phyloP scores from a whole-genome alignment of 139 green algal species.

The Choricystis sp. region DNA sequence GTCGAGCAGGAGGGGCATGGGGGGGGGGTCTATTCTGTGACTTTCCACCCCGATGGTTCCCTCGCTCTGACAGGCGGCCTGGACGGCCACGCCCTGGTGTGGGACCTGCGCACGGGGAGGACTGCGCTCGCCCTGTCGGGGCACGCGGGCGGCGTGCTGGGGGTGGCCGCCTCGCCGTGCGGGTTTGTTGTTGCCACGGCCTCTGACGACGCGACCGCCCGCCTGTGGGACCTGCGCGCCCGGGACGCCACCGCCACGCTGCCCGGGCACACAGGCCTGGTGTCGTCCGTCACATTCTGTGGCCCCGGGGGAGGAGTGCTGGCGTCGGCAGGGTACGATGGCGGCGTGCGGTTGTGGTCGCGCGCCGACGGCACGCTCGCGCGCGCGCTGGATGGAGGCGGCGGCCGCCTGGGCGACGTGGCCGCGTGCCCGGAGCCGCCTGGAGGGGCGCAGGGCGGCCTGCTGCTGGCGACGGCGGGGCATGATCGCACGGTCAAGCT shows the following conservation, averaged over 20 bases:
- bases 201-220: conserved; percentile 61
- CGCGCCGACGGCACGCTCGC: conserved; percentile 35
- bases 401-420: conserved; percentile 79
- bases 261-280: conserved; percentile 53
- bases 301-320: conserved; percentile 48
- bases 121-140: conserved; percentile 67
- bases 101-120: conserved; percentile 77
- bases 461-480: conserved; percentile 39
- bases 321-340: conserved; percentile 62
- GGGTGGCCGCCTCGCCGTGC: conserved; percentile 71
- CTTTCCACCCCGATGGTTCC: conserved; percentile 77
- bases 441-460: conserved; percentile 6
- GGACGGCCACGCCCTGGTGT: conserved; percentile 66
- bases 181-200: conserved; percentile 64
- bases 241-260: conserved; percentile 55
- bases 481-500: conserved; percentile 81
- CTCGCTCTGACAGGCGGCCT: conserved; percentile 57
- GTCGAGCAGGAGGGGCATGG: conserved; percentile 95
- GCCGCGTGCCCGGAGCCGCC: conserved; percentile 35
- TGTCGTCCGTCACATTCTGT: conserved; percentile 59
- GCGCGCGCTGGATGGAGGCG: conserved; percentile 69
- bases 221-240: conserved; percentile 82
- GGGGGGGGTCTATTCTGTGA: conserved; percentile 73
- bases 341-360: conserved; percentile 38
- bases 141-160: conserved; percentile 76